Evolutionary conservation across 2,329 filamentous ascomycete species (phyloP), one percentile per base, ranked within the genome.

Genomic region (Drechslerella stenobrocha): DNA sequence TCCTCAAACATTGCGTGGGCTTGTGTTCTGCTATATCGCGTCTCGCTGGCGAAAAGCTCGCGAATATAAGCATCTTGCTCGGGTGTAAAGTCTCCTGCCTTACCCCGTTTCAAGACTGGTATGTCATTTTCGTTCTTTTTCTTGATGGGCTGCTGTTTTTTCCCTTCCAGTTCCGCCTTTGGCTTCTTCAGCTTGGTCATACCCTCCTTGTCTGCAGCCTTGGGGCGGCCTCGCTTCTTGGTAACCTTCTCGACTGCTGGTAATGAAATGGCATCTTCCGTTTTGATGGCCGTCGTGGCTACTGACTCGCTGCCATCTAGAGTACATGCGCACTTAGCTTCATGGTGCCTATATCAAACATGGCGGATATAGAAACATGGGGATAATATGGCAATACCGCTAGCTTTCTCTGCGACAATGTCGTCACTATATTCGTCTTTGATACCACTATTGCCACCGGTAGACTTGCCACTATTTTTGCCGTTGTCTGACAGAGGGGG

Each of bases 11-110:
- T 42, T 1, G 26, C 26, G 13, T 55, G 34, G 28, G 50, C 59
- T 5, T 59, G 32, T 11, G 35, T 50, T 1, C 32, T 6, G 23
- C 15, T 46, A 2, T 18, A 11, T 20, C 37, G 37, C 3, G 52
- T 58, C 1, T 22, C 15, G 9, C 44, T 7, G n/a, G 35, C 37
- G 11, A 50, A 66, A 1, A 66, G 44, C 3, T 55, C 34, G n/a
- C 53, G 48, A 9, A 66, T 32, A 15, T 53, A 66, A 3, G 48
- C 45, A 18, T 66, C 55, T 20, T 66, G 61, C 23, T 58, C 53
- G 11, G 51, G 24, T 0, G 42, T 59, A 23, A 66, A 66, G 3
- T 20, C 42, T 15, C 37, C 23, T 53, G 51, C 44, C 18, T 44
- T 40, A 8, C 32, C 48, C 23, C 48, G n/a, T 32, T 52, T 46